These are phyloP conservation scores for Haplosporangium gracile DNA, from an alignment of 192 early-diverging fungal genomes.

Conservation along the genomic window DNA sequence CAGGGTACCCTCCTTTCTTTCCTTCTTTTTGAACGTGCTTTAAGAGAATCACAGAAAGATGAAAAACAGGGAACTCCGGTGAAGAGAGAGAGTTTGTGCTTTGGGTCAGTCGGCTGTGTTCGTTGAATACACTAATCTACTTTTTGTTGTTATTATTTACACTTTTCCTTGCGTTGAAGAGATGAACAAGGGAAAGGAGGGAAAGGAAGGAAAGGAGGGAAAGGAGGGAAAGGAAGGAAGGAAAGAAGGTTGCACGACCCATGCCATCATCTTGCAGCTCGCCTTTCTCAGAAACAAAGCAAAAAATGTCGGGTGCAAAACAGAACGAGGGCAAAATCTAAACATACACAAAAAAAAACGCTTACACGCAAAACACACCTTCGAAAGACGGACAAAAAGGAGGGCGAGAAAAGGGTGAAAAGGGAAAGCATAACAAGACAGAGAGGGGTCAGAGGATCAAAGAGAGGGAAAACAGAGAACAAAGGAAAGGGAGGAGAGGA, in stretches of 20 bases:
- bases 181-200: neutral
- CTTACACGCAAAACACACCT: neutral
- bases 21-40: neutral
- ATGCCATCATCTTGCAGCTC: constrained; percentile 5
- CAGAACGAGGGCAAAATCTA: neutral
- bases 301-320: neutral
- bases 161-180: neutral
- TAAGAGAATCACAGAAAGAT: neutral
- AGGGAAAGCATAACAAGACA: neutral
- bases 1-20: neutral
- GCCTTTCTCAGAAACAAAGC: neutral
- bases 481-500: neutral
- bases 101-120: neutral
- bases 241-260: neutral
- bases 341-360: neutral
- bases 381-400: neutral
- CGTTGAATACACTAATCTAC: neutral
- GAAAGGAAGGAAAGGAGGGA: neutral
- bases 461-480: neutral
- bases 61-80: neutral
- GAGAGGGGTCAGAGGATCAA: neutral
- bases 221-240: neutral
- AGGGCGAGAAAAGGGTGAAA: no score
- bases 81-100: neutral
- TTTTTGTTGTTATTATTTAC: neutral